These are phyloP conservation scores for Trichosphaerium sp. DNA, from an alignment of 78 protist genomes.

Conservation along the genomic window DNA sequence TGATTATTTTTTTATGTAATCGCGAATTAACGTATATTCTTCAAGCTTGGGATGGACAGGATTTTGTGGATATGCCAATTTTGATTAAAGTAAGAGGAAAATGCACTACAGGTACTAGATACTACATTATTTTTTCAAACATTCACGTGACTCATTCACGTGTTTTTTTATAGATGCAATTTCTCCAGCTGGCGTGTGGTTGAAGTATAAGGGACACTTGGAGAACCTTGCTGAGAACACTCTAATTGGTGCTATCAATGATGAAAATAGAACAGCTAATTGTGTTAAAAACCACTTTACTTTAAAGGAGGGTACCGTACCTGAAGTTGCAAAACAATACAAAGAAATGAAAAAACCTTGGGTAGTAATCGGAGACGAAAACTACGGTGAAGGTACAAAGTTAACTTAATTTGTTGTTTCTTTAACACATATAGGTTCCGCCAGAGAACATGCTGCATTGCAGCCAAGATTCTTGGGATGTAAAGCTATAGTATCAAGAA, in stretches of 20 bases:
- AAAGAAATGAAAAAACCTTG: conserved; percentile 66
- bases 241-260: conserved; percentile 84
- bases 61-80: conserved; percentile 38
- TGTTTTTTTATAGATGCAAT: too few species aligned
- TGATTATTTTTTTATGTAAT: too few species aligned
- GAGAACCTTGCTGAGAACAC: conserved; percentile 89
- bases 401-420: too few species aligned
- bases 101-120: conserved; percentile 91
- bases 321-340: conserved; percentile 77
- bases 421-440: too few species aligned
- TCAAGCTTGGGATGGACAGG: conserved; percentile 57
- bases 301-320: conserved; percentile 59
- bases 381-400: conserved; percentile 92
- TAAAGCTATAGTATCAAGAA: conserved; percentile 73
- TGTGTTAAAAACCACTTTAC: conserved; percentile 70
- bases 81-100: conserved; percentile 88
- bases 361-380: conserved; percentile 91
- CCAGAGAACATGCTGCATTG: conserved; percentile 94
- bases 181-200: conserved; percentile 92
- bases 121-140: too few species aligned
- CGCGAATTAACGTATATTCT: too few species aligned
- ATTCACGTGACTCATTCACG: too few species aligned
- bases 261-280: conserved; percentile 77
- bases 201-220: conserved; percentile 90
- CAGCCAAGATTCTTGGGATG: conserved; percentile 89